Evolutionary conservation across 768 basidiomycete species (phyloP), one percentile per base, ranked within the genome.

Genomic region (Phaeolepiota aurea): DNA sequence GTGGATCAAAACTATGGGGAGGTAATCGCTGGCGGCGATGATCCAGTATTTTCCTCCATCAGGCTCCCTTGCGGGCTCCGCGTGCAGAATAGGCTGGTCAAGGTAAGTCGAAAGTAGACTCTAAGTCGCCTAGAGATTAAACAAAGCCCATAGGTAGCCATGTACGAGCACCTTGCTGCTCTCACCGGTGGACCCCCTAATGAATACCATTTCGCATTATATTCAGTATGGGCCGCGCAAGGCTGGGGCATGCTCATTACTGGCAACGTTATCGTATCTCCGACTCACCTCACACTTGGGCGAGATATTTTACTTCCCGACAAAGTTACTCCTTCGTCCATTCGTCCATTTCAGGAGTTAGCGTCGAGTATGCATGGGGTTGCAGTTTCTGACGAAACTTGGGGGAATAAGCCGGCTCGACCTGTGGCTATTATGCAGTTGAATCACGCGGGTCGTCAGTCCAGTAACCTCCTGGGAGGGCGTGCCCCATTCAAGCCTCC

Each of bases 161-260:
- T 93, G 74, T 93, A 92, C 48, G 93, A 97, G 57, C 82, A 89
- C 51, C 66, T 94, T 7, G 74, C 82, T 0, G 47, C 57, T 3
- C 64, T 82, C 20, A 62, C 63, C 7, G 86, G 88, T 15, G 87
- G 88, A 0, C 71, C 74, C 7, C 91, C 92, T 0, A 88, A 85
- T 46, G 50, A 62, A 11, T 56, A 66, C 32, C 86, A 91, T 55
- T 53, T 69, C 23, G 51, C 60, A 0, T 66, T 96, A 20, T 96
- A 97, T 54, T 58, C 72, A 0, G 63, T 66, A 49, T 97, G 92
- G 91, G 76, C 79, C 1, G 56, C 64, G 39, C 74, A 82, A 9
- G 71, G 71, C 35, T 97, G 88, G 88, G 93, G 89, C 0, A 87
- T 96, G 71, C 63, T 94, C 34, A 56, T 93, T 20, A 89, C 92